Conservation (phyloP, 2,329 filamentous ascomycete genomes). For the Cercospora janseana region DNA sequence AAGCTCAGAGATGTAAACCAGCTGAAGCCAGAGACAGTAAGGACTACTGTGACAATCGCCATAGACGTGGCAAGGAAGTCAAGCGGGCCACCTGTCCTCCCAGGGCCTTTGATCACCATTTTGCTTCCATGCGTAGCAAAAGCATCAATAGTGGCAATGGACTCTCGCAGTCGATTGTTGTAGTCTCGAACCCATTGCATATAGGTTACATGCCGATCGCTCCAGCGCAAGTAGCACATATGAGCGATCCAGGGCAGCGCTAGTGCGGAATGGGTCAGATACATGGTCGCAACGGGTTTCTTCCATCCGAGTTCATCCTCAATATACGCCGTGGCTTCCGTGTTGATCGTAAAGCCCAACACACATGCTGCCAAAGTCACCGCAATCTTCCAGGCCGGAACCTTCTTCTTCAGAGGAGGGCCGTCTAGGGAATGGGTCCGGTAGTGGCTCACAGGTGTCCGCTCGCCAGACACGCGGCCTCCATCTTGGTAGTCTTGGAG, state of each 20-base stretch:
- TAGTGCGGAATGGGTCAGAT: slow-evolving; percentile 36
- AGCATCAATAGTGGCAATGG: slow-evolving; percentile 34
- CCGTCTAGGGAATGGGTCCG: slow-evolving; percentile 16
- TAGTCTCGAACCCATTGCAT: slow-evolving; percentile 33
- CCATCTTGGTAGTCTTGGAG: slow-evolving; percentile 13
- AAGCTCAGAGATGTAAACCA: slow-evolving; percentile 36
- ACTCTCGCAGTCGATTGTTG: slow-evolving; percentile 33
- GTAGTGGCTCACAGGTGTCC: slow-evolving; percentile 24
- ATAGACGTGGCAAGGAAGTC: slow-evolving; percentile 35
- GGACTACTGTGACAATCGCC: slow-evolving; percentile 33
- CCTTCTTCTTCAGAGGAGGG: slow-evolving; percentile 17
- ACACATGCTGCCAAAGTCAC: slow-evolving; percentile 31
- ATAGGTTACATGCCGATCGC: slow-evolving; percentile 26
- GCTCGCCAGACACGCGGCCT: slow-evolving; percentile 23
- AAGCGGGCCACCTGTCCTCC: slow-evolving; percentile 31
- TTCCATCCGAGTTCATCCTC: slow-evolving; percentile 36
- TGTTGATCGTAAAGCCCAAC: slow-evolving; percentile 35
- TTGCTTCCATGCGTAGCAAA: slow-evolving; percentile 31
- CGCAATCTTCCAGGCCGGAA: slow-evolving; percentile 25
- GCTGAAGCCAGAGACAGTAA: slow-evolving; percentile 34
- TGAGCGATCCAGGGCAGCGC: slow-evolving; percentile 35
- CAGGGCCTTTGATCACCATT: slow-evolving; percentile 28
- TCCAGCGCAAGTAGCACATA: slow-evolving; percentile 30
- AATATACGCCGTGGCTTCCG: slow-evolving; percentile 37
- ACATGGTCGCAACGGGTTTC: slow-evolving; percentile 37